Conservation (phyloP, 2,329 filamentous ascomycete species). For the Hymenoscyphus linearis region DNA sequence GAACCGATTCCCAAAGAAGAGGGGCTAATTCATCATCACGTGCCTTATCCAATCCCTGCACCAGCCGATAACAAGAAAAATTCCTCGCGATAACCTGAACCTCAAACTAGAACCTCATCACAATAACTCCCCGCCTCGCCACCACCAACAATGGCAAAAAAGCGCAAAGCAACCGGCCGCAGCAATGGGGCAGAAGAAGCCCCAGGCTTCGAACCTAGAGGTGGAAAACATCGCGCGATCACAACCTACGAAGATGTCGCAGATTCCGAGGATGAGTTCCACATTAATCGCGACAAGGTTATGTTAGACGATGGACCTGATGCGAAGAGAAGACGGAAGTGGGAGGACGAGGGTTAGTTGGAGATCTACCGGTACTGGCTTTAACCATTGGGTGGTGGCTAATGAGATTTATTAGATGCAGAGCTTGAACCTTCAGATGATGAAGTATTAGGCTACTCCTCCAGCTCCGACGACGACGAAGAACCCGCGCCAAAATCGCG, state of each 20-base stretch:
- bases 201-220: slow-evolving; percentile 15
- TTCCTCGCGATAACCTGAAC: not conserved
- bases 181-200: not conserved
- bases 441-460: slow-evolving; percentile 49
- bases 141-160: slow-evolving; percentile 22
- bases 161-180: slow-evolving; percentile 21
- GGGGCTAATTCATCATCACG: not conserved
- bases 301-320: slow-evolving; percentile 75
- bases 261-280: slow-evolving; percentile 91
- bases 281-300: slow-evolving; percentile 79
- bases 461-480: slow-evolving; percentile 38
- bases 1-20: not conserved
- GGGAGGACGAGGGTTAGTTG: slow-evolving; percentile 57
- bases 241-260: slow-evolving; percentile 75
- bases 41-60: not conserved
- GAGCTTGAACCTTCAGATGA: slow-evolving; percentile 57
- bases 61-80: not conserved
- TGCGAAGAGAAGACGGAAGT: slow-evolving; percentile 69
- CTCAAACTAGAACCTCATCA: not conserved
- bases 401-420: slow-evolving; percentile 35
- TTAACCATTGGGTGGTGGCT: slow-evolving; percentile 3
- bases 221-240: slow-evolving; percentile 23
- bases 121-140: not conserved
- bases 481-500: slow-evolving; percentile 24
- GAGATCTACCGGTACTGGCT: not conserved